Percentiles rank a stretch among this genome's conserved stretches.
Evolutionary conservation across 129 eudicot genomes (phyloP).

Genomic region (Smallanthus sonchifolius): DNA sequence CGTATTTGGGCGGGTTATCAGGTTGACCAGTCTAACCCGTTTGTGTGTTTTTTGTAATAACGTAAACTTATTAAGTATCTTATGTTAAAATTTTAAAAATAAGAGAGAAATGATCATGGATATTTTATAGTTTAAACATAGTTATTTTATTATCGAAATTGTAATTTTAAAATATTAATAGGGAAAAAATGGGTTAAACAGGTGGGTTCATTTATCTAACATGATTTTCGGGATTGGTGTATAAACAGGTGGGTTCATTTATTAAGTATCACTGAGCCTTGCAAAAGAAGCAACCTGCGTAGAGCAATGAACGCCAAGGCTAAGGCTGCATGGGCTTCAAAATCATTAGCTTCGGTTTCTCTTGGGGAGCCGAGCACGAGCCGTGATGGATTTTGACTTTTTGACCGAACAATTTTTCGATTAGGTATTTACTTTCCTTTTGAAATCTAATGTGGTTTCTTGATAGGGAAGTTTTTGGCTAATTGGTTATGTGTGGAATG

Average conservation of each 20-base stretch:
- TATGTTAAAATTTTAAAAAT: too few species aligned
- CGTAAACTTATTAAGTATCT: too few species aligned
- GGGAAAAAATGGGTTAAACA: too few species aligned
- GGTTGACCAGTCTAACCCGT: too few species aligned
- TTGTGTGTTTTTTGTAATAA: too few species aligned
- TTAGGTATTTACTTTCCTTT: conserved; percentile 7
- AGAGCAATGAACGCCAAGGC: conserved; percentile 74
- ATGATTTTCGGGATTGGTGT: neutral
- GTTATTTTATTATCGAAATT: too few species aligned
- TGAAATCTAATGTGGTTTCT: conserved; percentile 4
- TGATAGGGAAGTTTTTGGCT: conserved; percentile 25
- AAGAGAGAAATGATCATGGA: too few species aligned
- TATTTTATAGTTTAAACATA: too few species aligned
- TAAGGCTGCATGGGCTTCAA: conserved; percentile 82
- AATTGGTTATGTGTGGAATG: conserved; percentile 24
- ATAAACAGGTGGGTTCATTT: too few species aligned
- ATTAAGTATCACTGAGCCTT: conserved; percentile 39
- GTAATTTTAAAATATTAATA: neutral
- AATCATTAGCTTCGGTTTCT: conserved; percentile 79
- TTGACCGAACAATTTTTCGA: conserved; percentile 5
- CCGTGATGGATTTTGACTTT: conserved; percentile 20
- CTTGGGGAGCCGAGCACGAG: conserved; percentile 70
- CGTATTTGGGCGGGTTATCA: too few species aligned
- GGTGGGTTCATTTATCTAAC: too few species aligned
- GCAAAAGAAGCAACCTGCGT: conserved; percentile 78